Conservation (phyloP, 352 stramenopile genomes). For the Pilasporangium apinafurcum region DNA sequence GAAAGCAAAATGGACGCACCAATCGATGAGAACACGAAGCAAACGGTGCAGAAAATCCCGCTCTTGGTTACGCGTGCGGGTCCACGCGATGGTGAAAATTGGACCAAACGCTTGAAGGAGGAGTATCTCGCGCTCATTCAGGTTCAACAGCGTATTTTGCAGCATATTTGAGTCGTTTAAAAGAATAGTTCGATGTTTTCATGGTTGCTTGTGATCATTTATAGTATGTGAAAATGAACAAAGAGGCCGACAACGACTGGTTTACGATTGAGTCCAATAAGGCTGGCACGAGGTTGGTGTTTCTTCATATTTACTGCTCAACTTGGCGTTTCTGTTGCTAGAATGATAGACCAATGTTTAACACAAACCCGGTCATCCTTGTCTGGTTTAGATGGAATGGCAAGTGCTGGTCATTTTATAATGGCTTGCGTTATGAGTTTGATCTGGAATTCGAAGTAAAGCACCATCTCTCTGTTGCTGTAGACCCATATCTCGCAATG, state of each 20-base stretch:
- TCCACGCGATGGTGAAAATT: constrained; percentile 69
- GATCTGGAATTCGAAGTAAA: constrained; percentile 75
- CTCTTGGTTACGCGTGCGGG: constrained; percentile 75
- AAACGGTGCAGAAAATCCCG: constrained; percentile 79
- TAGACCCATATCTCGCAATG: background rate
- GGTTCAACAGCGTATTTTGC: constrained; percentile 20
- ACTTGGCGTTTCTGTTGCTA: background rate
- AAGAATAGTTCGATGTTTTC: too few relatives aligned
- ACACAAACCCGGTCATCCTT: too few relatives aligned
- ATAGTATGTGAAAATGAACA: constrained; percentile 88
- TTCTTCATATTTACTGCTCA: background rate
- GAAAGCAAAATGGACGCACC: constrained; percentile 78
- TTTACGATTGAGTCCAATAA: constrained; percentile 87
- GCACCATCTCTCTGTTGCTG: background rate
- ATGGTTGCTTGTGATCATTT: background rate
- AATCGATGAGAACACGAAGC: constrained; percentile 78
- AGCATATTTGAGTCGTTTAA: background rate
- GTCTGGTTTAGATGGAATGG: constrained; percentile 65
- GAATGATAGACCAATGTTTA: too few relatives aligned
- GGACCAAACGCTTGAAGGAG: constrained; percentile 83
- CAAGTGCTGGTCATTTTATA: constrained; percentile 88
- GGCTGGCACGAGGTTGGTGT: constrained; percentile 46
- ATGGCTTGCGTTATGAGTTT: constrained; percentile 83
- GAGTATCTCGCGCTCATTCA: constrained; percentile 84
- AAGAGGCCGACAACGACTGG: constrained; percentile 87